Percentiles rank a stretch among this genome's conserved stretches.
Conservation (phyloP, 2,329 filamentous ascomycete species). For the Diplodia seriata region DNA sequence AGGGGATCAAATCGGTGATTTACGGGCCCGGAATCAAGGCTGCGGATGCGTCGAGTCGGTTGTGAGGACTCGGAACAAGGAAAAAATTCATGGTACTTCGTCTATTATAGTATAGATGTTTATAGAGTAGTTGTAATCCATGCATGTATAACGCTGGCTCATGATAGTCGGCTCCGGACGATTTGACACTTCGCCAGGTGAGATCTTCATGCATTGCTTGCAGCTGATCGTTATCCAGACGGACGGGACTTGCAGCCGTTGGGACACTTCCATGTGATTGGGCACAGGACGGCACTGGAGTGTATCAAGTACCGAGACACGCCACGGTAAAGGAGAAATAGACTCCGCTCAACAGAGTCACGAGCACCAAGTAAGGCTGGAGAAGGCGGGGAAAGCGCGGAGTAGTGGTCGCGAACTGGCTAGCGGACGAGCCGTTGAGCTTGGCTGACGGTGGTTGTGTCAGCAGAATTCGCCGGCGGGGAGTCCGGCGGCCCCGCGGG, state of each 20-base stretch:
- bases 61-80: neutral
- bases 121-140: neutral
- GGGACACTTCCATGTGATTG: no score
- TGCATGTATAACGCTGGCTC: no score
- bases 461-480: neutral
- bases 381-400: neutral
- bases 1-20: slow-evolving; percentile 40
- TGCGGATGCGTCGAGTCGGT: slow-evolving; percentile 1
- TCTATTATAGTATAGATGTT: neutral
- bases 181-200: neutral
- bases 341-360: neutral
- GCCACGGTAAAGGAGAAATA: no score
- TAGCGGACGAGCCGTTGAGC: neutral
- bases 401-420: neutral
- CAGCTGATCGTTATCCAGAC: no score
- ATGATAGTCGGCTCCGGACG: no score
- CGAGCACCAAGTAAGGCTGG: neutral
- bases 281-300: no score
- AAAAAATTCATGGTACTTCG: neutral
- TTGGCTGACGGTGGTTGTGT: no score
- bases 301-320: no score
- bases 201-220: no score
- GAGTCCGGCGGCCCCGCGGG: neutral
- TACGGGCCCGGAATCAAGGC: slow-evolving; percentile 34
- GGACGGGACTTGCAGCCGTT: no score